phyloP scores from a whole-genome alignment of 1,284 basidiomycete species.

The Afroboletus lepidellus region DNA sequence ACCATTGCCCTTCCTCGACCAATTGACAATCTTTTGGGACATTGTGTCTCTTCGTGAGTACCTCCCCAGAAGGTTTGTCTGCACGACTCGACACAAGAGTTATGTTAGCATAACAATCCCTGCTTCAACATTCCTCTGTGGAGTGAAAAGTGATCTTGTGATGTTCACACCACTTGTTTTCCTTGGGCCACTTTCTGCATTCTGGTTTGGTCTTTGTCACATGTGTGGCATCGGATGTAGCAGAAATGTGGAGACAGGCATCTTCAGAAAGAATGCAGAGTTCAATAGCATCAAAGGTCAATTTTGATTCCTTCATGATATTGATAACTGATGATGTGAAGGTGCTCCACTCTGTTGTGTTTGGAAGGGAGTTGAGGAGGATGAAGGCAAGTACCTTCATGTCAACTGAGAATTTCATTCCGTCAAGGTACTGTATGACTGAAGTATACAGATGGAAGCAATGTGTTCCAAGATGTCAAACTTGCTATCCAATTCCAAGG shows the following conservation, averaged over 20 bases:
- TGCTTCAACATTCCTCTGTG: too few relatives aligned
- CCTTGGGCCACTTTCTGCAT: too few relatives aligned
- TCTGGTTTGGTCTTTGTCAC: too few relatives aligned
- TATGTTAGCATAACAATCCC: too few relatives aligned
- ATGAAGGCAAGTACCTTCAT: not conserved
- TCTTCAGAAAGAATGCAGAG: not conserved
- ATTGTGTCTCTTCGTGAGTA: too few relatives aligned
- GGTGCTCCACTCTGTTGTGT: not conserved
- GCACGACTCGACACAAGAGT: too few relatives aligned
- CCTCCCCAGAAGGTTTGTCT: too few relatives aligned
- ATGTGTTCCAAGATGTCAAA: not conserved
- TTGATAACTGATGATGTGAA: not conserved
- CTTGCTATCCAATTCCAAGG: not conserved
- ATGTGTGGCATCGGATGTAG: not conserved
- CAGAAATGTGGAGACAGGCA: not conserved
- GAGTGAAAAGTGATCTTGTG: too few relatives aligned
- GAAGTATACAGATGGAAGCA: not conserved
- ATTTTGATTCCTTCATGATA: not conserved
- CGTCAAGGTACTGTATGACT: not conserved
- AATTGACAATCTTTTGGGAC: too few relatives aligned
- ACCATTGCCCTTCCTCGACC: too few relatives aligned
- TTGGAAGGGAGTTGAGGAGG: not conserved
- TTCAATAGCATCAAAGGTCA: not conserved
- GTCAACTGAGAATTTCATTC: not conserved
- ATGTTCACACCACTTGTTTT: too few relatives aligned